Evolutionary conservation across 257 asterid genomes (phyloP), one percentile per base, ranked within the genome.

Genomic region (Perilla frutescens): DNA sequence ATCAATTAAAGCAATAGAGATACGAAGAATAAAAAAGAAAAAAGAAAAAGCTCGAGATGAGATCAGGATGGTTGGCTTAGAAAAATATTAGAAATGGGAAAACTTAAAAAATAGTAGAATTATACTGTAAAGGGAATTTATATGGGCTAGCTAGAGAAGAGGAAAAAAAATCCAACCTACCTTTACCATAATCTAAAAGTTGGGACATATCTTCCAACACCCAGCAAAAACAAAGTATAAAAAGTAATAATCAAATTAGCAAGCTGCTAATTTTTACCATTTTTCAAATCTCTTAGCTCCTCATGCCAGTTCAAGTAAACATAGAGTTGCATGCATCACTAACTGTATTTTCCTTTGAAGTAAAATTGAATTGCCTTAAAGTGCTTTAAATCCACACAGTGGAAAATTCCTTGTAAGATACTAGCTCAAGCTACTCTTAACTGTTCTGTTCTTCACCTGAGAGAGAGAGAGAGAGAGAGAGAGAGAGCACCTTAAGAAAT

Each of bases 401-500:
- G 10, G 29, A 71, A 10, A 55, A 36, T 54, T 51, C 8, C 39
- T 43, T n/a, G 13, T 29, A 39, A 74, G 59, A 49, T 32, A 57
- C 37, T 32, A 61, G 77, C 51, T 53, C 64, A 54, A 53, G 47
- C 66, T 58, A 71, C 26, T 54, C 61, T 60, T 48, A 47, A 3
- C 14, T 8, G 69, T 55, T 48, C 14, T 8, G 69, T 55, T 48
- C 44, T 29, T 37, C 71, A 63, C 72, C 41, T 37, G 66, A 66
- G 45, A 34, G 70, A 37, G 67, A 12, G 67, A 26, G 68, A 12
- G 49, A 13, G 57, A 64, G 61, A n/a, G 77, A 32, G 68, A 66
- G 81, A 71, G 84, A 70, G 73, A 51, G 79, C 77, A 94, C 99
- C 96, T 81, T 88, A 71, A 94, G 87, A 84, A 91, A 91, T 53